These are phyloP conservation scores for Diaporthe helianthi DNA, from an alignment of 2,329 filamentous ascomycete genomes.

Conservation along the genomic window DNA sequence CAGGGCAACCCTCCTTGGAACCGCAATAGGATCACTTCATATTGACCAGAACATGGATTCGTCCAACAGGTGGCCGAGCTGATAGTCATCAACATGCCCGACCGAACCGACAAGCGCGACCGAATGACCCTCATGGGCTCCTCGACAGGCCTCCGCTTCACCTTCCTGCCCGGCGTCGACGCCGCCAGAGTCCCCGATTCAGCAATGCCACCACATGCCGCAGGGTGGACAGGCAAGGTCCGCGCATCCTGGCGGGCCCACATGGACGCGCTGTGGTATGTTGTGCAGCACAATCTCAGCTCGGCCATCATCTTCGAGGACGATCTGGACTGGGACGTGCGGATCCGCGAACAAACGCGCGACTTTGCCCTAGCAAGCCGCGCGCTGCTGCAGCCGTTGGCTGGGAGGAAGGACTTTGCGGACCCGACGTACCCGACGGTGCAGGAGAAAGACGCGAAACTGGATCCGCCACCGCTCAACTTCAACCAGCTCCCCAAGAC, in stretches of 20 bases:
- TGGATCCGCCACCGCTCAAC: conserved; percentile 1
- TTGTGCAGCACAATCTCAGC: conserved; percentile 53
- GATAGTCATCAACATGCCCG: conserved; percentile 10
- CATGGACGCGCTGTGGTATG: conserved; percentile 28
- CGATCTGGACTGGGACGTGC: conserved; percentile 64
- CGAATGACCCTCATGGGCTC: conserved; percentile 6
- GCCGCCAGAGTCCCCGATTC: not conserved
- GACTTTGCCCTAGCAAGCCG: conserved; percentile 48
- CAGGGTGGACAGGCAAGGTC: conserved; percentile 11
- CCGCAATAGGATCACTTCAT: not conserved
- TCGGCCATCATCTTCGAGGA: conserved; percentile 63
- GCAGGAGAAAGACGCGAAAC: not conserved
- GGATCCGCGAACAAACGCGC: conserved; percentile 55
- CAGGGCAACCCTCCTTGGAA: too few relatives aligned
- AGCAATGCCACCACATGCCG: not conserved
- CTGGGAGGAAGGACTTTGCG: not conserved
- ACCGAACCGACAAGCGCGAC: conserved; percentile 14
- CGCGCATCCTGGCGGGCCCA: conserved; percentile 4
- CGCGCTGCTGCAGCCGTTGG: conserved; percentile 44
- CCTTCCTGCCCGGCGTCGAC: conserved; percentile 11
- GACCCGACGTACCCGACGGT: conserved; percentile 12
- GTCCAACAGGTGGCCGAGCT: not conserved
- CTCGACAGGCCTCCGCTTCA: not conserved
- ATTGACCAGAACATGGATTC: not conserved
- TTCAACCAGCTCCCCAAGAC: not conserved